Conservation (phyloP, 148 eudicot species). For the Suaeda aralocaspica region DNA sequence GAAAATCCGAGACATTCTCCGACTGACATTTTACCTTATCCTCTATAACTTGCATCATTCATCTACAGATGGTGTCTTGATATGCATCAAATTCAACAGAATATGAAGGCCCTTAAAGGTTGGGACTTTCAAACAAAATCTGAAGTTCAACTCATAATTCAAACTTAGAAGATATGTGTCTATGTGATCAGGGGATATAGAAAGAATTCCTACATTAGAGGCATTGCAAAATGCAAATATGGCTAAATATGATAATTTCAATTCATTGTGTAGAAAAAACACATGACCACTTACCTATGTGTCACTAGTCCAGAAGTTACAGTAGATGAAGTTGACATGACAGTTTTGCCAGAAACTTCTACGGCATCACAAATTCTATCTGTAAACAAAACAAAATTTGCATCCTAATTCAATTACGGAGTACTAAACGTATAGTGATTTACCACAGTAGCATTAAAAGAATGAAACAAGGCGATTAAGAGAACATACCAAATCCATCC, state of each 20-base stretch:
- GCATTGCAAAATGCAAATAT: background rate
- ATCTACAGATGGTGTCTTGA: background rate
- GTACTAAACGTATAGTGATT: no score
- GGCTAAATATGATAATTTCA: background rate
- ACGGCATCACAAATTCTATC: conserved; percentile 90
- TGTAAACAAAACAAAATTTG: conserved; percentile 19
- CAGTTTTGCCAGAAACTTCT: conserved; percentile 93
- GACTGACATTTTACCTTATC: background rate
- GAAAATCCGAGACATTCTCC: background rate
- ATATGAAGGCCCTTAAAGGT: background rate
- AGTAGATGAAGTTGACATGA: conserved; percentile 85
- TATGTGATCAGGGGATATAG: background rate
- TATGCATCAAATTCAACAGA: background rate
- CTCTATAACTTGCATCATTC: background rate
- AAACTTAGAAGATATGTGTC: background rate
- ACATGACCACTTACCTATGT: conserved; percentile 54
- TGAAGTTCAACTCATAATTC: background rate
- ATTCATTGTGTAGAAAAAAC: background rate
- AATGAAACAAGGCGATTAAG: conserved; percentile 4
- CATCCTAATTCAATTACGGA: no score
- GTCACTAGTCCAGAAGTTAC: conserved; percentile 85
- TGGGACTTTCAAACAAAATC: no score
- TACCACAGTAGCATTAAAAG: background rate
- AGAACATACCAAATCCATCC: conserved; percentile 86
- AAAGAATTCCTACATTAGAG: background rate